phyloP scores from a whole-genome alignment of 345 rosid genomes.

The Trapa bicornis region DNA sequence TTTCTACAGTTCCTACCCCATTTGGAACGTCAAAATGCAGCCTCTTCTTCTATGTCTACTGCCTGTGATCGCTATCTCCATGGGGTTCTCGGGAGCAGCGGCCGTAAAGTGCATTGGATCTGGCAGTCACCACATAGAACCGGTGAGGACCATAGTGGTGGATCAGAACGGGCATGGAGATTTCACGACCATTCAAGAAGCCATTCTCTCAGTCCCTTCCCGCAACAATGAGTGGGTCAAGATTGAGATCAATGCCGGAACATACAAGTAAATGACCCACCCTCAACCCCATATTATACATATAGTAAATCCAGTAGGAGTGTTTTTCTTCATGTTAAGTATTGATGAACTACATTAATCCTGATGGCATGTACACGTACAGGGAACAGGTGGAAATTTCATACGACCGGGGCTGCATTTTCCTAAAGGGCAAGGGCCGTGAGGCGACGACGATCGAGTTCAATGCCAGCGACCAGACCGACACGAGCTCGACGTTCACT shows the following conservation, averaged over 20 bases:
- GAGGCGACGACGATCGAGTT: constrained; percentile 17
- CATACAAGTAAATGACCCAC: constrained; percentile 4
- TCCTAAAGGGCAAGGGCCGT: constrained; percentile 25
- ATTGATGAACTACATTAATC: no score
- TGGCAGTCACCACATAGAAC: not conserved
- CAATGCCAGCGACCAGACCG: constrained; percentile 19
- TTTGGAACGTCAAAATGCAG: not conserved
- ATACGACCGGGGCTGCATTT: constrained; percentile 24
- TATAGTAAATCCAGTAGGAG: no score
- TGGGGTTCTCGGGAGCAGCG: not conserved
- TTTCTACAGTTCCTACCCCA: no score
- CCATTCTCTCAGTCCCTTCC: constrained; percentile 9
- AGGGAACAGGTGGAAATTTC: constrained; percentile 38
- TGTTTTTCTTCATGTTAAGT: no score
- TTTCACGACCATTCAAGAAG: constrained; percentile 9
- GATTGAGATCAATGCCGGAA: constrained; percentile 1
- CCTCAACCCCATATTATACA: no score
- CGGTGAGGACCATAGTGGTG: not conserved
- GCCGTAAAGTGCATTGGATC: not conserved
- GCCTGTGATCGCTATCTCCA: not conserved
- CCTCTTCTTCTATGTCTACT: not conserved
- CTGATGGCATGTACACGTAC: not conserved
- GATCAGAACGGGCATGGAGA: not conserved
- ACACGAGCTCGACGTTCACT: constrained; percentile 34
- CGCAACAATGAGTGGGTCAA: constrained; percentile 7